These are phyloP conservation scores for Stephanodiscus triporus DNA, from an alignment of 108 stramenopile species.

Conservation along the genomic window DNA sequence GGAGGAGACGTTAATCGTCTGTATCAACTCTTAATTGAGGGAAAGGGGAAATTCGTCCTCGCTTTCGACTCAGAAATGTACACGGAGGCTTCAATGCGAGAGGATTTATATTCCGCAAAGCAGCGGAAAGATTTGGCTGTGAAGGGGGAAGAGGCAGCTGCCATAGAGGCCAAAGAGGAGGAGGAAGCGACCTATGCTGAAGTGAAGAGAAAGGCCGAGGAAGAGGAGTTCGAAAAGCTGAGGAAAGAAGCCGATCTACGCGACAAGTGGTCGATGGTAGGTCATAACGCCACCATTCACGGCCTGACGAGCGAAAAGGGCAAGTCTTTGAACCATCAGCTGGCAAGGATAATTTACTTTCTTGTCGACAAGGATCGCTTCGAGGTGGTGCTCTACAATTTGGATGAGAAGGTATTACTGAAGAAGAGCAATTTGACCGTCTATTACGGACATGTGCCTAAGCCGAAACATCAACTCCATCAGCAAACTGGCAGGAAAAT, in stretches of 20 bases:
- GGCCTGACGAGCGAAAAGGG: conserved; percentile 38
- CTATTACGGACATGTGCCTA: conserved; percentile 22
- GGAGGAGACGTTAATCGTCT: conserved; percentile 52
- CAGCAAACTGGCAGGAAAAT: not conserved
- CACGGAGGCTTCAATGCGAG: conserved; percentile 31
- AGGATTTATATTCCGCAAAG: conserved; percentile 41
- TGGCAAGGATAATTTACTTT: conserved; percentile 24
- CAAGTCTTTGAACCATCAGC: conserved; percentile 16
- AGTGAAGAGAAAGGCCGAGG: conserved; percentile 20
- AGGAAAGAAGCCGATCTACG: conserved; percentile 33
- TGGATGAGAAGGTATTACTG: conserved; percentile 30
- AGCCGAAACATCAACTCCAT: conserved; percentile 5
- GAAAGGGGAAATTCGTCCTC: conserved; percentile 40
- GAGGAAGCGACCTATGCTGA: conserved; percentile 31
- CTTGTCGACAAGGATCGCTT: conserved; percentile 33
- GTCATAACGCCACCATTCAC: conserved; percentile 25
- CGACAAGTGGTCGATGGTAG: conserved; percentile 35
- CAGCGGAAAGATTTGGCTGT: conserved; percentile 43
- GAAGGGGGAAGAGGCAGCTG: conserved; percentile 23
- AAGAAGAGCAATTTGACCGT: conserved; percentile 32
- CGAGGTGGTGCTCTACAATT: conserved; percentile 24
- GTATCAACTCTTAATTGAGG: conserved; percentile 56
- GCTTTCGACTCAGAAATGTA: conserved; percentile 45
- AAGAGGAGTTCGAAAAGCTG: conserved; percentile 30
- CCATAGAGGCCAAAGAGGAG: conserved; percentile 40